Evolutionary conservation across 352 stramenopile species (phyloP), one percentile per base, ranked within the genome.

Genomic region (Pilasporangium apinafurcum): DNA sequence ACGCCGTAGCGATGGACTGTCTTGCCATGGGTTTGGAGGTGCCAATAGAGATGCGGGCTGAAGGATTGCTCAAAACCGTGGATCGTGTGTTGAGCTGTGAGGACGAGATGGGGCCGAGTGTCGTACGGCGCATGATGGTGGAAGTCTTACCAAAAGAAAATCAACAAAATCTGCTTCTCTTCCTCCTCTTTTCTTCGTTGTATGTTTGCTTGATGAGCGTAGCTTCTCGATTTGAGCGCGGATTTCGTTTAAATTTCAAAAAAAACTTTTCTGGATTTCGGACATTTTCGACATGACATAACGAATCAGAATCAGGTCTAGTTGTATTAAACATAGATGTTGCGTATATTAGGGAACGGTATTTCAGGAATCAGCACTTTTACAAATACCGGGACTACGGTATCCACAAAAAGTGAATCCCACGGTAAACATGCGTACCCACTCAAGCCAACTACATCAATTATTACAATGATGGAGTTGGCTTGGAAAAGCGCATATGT

Each of bases 81-180:
- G 64, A 61, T 20, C 76, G 70, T 27, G 63, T 51, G 56, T 93
- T 93, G 37, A 90, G 74, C 68, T 91, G 81, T 52, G 81, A 90
- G 48, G 81, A 91, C 36, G 76, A 87, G 48, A 89, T 80, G 37
- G 81, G 72, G 8, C 78, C 81, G 48, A 93, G 73, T 48, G 81
- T 93, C 60, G 78, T 93, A 58, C 81, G 81, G 33, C 81, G 73
- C 81, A 93, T 93, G 17, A 24, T 52, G 35, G 22, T 21, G 20
- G 29, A n/a, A n/a, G n/a, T n/a, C n/a, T n/a, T n/a, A n/a, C n/a
- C n/a, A n/a, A n/a, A n/a, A n/a, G n/a, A n/a, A n/a, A n/a, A n/a
- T n/a, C n/a, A n/a, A n/a, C n/a, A n/a, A n/a, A n/a, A n/a, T n/a
- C 24, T 30, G 17, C 22, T 36, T 25, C 16, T 33, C 32, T 25